Base-by-base conservation (phyloP, 306 rosid species). In the Quillaja saponaria region DNA sequence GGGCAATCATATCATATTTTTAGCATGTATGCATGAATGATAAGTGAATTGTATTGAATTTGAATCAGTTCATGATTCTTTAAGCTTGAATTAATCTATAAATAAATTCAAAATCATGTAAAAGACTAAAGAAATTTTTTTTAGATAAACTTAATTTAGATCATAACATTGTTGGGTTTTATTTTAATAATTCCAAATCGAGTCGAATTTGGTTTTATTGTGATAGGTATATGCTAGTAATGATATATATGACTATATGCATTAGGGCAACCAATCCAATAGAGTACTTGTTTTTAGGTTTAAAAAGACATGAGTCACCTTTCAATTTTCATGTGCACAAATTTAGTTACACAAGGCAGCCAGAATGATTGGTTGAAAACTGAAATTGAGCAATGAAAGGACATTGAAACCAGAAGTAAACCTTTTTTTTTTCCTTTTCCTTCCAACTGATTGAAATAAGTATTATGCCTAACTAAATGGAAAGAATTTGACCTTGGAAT, bases 341-440 rank as follows among this genome's bases (percentile, higher is more conserved):
- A 15, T 68, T 31, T 17, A 58, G 53, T 13, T 33, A 38, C 50
- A 19, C 25, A 48, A 18, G 6, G n/a, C n/a, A n/a, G n/a, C 49
- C 16, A 15, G 18, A 19, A 53, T 8, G 53, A 42, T 15, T 17
- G 13, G 12, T 54, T 66, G 13, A 52, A 66, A 37, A 14, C 39
- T 49, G n/a, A 28, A 58, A 58, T 28, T 49, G 11, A 58, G 48
- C 41, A 16, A 46, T 42, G 49, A 52, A 3, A 20, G 1, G 34
- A 20, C 50, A 19, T 49, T 35, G 19, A 16, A 3, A 52, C 20
- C 20, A 31, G 35, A 19, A 12, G 34, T 46, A 21, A 52, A 39
- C 33, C 51, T 66, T 21, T 6, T 42, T 65, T 66, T 40, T 47
- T 47, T 37, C 53, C 35, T 42, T 65, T 66, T 40, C 48, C 54